Base-by-base conservation (phyloP, 108 stramenopile genomes). In the Fragilaria radians region DNA sequence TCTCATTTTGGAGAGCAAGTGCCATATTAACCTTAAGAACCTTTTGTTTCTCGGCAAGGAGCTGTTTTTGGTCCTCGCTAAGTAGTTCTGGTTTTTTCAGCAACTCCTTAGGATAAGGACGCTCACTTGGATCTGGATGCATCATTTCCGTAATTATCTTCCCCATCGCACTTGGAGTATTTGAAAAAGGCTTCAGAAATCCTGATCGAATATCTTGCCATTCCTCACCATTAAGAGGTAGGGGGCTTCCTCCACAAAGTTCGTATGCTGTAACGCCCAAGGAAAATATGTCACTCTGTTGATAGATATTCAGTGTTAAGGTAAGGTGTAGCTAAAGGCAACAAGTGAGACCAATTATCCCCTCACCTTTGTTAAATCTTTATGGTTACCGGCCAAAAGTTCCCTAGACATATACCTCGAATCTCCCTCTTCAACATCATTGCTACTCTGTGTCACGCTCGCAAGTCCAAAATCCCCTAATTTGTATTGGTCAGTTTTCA, bases 391-490 rank as follows among this genome's bases (percentile, higher is more conserved):
- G 26, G 77, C 78, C 29, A 96, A 65, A 26, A 96, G 64, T 67
- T 96, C 96, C 89, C 70, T 85, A 5, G 87, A 89, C 94, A 95
- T 96, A 70, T 94, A 96, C 5, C 94, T 72, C 34, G 85, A 89
- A 48, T 95, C 96, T n/a, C 96, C 96, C 65, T 96, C 96, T 70
- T 94, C 92, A 0, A 96, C 88, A 21, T 85, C 80, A 17, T 62
- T 60, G 29, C 56, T 56, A 0, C 56, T 50, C 22, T 85, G 81
- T 50, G 83, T 86, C 55, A 73, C 76, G 19, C 78, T 78, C 7
- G 89, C 92, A 45, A 96, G 68, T 22, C 96, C 96, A 68, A 96
- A 96, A 61, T 96, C 96, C 45, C 94, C 96, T 2, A 96, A 67
- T 66, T 96, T 96, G 66, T 81, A 95, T 52, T 82, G 81, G 63